phyloP scores from a whole-genome alignment of 208 protist genomes.

The Crithidia bombi region DNA sequence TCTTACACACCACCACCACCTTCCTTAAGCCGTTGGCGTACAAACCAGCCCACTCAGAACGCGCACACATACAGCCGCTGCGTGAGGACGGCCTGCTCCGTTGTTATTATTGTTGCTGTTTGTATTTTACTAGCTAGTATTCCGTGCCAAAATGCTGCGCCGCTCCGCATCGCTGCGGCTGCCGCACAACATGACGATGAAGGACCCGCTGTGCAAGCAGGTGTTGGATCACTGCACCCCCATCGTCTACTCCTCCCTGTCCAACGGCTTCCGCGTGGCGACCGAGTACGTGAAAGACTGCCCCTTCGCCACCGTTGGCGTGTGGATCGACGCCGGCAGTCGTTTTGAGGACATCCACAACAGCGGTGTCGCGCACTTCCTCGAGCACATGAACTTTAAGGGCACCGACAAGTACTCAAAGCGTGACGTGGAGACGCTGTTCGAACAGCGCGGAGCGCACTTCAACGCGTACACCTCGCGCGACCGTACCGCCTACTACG shows the following conservation, averaged over 20 bases:
- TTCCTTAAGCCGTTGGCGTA: too few species aligned
- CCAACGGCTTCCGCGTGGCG: slow-evolving; percentile 97
- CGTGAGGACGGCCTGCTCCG: background rate
- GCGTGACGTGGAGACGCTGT: slow-evolving; percentile 90
- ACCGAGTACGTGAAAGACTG: slow-evolving; percentile 92
- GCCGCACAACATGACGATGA: slow-evolving; percentile 63
- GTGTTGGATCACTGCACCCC: slow-evolving; percentile 70
- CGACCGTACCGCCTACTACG: slow-evolving; percentile 97
- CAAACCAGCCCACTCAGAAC: too few species aligned
- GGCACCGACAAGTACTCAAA: slow-evolving; percentile 94
- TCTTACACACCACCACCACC: too few species aligned
- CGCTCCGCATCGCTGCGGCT: slow-evolving; percentile 24
- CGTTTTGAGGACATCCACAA: slow-evolving; percentile 96
- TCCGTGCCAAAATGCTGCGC: slow-evolving; percentile 19
- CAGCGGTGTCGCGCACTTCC: slow-evolving; percentile 98
- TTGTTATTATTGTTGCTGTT: background rate
- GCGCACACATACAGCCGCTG: background rate
- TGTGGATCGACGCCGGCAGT: slow-evolving; percentile 98
- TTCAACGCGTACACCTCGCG: slow-evolving; percentile 99
- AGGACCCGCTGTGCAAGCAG: slow-evolving; percentile 51
- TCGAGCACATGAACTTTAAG: slow-evolving; percentile 99
- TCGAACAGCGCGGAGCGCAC: slow-evolving; percentile 97
- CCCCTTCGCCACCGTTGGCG: slow-evolving; percentile 95
- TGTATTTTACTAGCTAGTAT: background rate
- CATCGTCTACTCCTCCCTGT: slow-evolving; percentile 91